Percentiles rank a stretch among this genome's conserved stretches.
These are phyloP conservation scores for Asterochloris sp. DNA, from an alignment of 139 green algal genomes.

Conservation along the genomic window DNA sequence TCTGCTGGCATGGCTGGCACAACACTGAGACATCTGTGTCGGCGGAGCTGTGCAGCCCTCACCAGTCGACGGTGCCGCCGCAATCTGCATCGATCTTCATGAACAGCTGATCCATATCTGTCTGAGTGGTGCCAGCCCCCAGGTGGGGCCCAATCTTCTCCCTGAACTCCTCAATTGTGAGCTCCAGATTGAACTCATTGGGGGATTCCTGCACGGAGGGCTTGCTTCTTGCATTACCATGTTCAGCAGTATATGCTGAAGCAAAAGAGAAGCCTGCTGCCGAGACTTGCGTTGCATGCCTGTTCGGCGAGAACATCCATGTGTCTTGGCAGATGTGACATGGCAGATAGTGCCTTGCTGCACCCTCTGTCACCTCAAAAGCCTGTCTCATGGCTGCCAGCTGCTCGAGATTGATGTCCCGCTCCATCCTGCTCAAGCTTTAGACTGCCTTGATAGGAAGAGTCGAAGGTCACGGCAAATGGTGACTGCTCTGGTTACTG, in stretches of 20 bases:
- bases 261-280: not conserved
- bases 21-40: too few species aligned
- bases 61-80: constrained; percentile 84
- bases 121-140: constrained; percentile 33
- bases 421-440: constrained; percentile 26
- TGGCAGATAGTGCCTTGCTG: too few species aligned
- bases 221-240: constrained; percentile 41
- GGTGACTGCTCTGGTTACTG: too few species aligned
- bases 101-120: constrained; percentile 70
- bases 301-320: not conserved
- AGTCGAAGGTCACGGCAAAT: too few species aligned
- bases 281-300: not conserved
- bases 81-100: constrained; percentile 89
- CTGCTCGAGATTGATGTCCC: constrained; percentile 70
- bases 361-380: constrained; percentile 55
- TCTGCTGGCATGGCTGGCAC: too few species aligned
- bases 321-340: too few species aligned
- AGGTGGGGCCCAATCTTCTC: constrained; percentile 73
- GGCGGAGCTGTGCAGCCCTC: not conserved
- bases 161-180: constrained; percentile 77
- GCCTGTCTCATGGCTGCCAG: constrained; percentile 67
- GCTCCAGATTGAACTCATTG: constrained; percentile 30
- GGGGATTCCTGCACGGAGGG: constrained; percentile 18
- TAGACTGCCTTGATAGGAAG: not conserved
- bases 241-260: constrained; percentile 65